Conservation (phyloP, 371 early-diverging fungal species). For the Capniomyces stellatus region DNA sequence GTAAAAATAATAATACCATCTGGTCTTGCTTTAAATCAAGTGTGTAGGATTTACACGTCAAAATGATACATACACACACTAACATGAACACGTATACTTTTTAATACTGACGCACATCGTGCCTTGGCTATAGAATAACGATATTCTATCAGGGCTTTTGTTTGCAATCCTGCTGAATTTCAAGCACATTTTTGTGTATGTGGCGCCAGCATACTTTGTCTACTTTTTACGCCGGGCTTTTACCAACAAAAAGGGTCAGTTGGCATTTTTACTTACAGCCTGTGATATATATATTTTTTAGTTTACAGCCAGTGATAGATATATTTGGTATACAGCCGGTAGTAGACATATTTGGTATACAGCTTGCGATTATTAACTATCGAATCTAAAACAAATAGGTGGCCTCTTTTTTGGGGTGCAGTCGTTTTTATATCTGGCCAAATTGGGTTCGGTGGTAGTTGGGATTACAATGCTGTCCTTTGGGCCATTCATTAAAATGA, state of each 20-base stretch:
- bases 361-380: no score
- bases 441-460: conserved; percentile 44
- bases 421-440: conserved; percentile 5
- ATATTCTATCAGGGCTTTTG: conserved; percentile 45
- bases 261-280: conserved; percentile 10
- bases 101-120: not conserved
- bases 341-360: no score
- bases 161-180: conserved; percentile 84
- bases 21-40: no score
- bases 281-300: no score
- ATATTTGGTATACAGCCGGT: no score
- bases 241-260: not conserved
- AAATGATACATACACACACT: no score
- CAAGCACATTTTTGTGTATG: conserved; percentile 91
- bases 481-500: conserved; percentile 54
- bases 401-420: no score
- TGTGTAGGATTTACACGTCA: no score
- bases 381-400: no score
- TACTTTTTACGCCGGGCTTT: conserved; percentile 62
- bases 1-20: no score
- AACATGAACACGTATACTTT: no score
- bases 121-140: conserved; percentile 2
- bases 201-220: conserved; percentile 87
- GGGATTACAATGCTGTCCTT: conserved; percentile 56
- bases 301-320: no score